A percentile compares a stretch with the other conserved stretches of the same genome.
Evolutionary conservation across 768 basidiomycete species (phyloP).

Genomic region (Exsudoporus frostii): DNA sequence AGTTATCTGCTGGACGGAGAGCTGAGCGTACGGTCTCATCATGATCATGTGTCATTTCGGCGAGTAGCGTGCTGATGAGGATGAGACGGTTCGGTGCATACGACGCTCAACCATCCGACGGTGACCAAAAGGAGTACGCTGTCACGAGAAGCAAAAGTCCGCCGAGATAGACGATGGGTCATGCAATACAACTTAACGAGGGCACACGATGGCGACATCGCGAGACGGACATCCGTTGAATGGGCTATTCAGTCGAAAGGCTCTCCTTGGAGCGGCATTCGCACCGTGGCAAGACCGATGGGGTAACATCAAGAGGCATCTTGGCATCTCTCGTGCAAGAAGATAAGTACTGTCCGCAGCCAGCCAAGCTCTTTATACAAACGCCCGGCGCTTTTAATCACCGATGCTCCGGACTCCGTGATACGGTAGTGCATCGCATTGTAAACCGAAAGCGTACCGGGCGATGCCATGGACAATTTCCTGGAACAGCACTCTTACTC

Average conservation of each 20-base stretch:
- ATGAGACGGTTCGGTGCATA: not conserved
- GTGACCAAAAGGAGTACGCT: constrained; percentile 6
- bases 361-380: not conserved
- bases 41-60: not conserved
- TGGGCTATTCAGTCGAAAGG: not conserved
- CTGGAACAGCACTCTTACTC: not conserved
- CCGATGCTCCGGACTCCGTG: not conserved
- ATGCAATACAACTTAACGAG: not conserved
- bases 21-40: not conserved
- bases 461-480: not conserved
- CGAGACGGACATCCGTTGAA: not conserved
- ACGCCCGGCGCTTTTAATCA: not conserved
- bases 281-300: constrained; percentile 6
- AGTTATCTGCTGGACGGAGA: not conserved
- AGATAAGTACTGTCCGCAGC: not conserved
- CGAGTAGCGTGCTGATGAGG: not conserved
- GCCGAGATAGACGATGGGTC: not conserved
- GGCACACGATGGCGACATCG: constrained; percentile 1
- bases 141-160: not conserved
- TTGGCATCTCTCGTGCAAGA: not conserved
- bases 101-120: constrained; percentile 1
- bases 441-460: too few relatives aligned
- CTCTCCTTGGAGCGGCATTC: not conserved
- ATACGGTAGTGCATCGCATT: not conserved
- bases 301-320: constrained; percentile 5